Evolutionary conservation across 2,329 filamentous ascomycete species (phyloP), one percentile per base, ranked within the genome.

Genomic region (Lachnellula subtilissima): DNA sequence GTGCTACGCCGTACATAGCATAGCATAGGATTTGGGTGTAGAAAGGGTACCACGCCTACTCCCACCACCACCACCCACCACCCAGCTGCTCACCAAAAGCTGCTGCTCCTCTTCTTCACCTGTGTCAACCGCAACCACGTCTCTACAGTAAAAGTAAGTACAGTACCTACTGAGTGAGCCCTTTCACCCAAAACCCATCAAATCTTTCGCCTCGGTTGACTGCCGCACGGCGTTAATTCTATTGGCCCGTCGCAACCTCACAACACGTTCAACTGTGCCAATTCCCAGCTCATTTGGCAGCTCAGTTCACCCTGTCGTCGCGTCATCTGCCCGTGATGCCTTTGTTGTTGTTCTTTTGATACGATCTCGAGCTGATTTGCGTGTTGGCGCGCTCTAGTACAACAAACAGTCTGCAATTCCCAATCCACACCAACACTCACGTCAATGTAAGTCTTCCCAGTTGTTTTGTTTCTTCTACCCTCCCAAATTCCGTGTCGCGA

Each of bases 261-360:
- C 48, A 59, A 58, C 55, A 48, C 53, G 53, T 50, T 47, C 60
- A 47, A 60, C 57, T 53, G 48, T 48, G 49, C 54, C 32, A 32
- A 32, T 58, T 58, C 48, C 19, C 46, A 40, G 35, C 35, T 12
- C 7, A 22, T 45, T 43, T 46, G 32, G 17, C 48, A 28, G 40
- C 54, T 25, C 46, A 53, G 53, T 52, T 49, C 57, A 60, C 42
- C 52, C 58, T 57, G 57, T 60, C 57, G 63, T 55, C 63, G 61
- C 60, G 59, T 60, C 59, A 36, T 53, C 53, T 37, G 48, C 15
- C 56, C 58, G 62, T 57, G 47, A 56, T 60, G 15, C 50, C 37
- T 53, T 55, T 48, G 36, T 61, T 61, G 56, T 61, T 59, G 49
- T 54, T 63, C 52, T 57, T 42, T 60, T 63, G 39, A 56, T 54